Evolutionary conservation across 805 yeast genomes (phyloP), one percentile per base, ranked within the genome.

Genomic region (Wickerhamiella musiphila): DNA sequence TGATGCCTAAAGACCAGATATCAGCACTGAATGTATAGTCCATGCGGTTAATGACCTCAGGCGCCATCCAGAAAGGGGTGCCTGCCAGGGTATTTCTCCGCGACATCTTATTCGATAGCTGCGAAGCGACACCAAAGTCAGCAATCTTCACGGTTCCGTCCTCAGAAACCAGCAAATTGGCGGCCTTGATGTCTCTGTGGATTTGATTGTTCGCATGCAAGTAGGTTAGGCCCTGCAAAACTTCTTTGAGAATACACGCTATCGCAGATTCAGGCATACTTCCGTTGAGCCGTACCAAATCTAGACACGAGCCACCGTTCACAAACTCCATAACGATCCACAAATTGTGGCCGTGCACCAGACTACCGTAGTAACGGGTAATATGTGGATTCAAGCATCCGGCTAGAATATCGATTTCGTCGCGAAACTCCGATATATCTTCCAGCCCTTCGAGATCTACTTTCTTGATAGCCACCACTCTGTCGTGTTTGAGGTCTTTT

Each of bases 41-140:
- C 41, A 69, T 93, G 53, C 86, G 95, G 57, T 79, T 67, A 24
- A 86, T 86, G 20, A 86, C 98, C 53, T 86, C 98, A 0, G 98
- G 98, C 0, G 98, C 95, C 98, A 90, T 90, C 98, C 98, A 90
- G 51, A 83, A 90, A 14, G 65, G 65, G 4, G 65, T 59, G 2
- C 65, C 65, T 6, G 60, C 65, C 43, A 59, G 60, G 10, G 65
- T 59, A 38, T 59, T 57, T 24, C 64, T 40, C 5, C 70, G 61
- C 12, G 68, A 61, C 35, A 69, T 55, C 43, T 68, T 62, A 32
- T 73, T 73, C 2, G 72, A 63, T 4, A 70, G 61, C 43, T 73
- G 78, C 1, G 95, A 79, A 1, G 96, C 93, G 8, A 86, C 94
- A 1, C 96, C 96, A 54, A 86, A 86, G 52, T 86, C 98, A 2